Base-by-base conservation (phyloP, 192 early-diverging fungal species). In the Coemansia reversa region DNA sequence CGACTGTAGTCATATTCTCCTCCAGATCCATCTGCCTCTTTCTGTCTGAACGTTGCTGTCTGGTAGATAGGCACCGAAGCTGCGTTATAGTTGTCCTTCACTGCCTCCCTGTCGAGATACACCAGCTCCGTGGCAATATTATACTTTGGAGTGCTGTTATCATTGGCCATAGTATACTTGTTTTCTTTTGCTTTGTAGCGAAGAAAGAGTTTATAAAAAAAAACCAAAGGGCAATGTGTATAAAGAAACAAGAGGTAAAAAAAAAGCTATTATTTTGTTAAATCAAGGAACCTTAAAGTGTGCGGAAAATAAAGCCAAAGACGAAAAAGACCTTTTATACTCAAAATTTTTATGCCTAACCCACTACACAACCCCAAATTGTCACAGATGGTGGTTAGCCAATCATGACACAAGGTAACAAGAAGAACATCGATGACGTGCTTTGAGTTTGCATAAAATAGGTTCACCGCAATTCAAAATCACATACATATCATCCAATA, bases 1-100 rank as follows among this genome's bases (percentile, higher is more conserved):
- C 96, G 86, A 47, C 93, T 89, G 75, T 98, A 98, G 82, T 98
- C 96, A 70, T 92, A 98, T 55, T 94, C 92, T 42, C 72, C 66
- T 14, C 93, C 95, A 65, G 86, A 88, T 42, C 90, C 92, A 19
- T 84, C 84, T 6, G 90, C 93, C 20, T 81, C 74, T n/a, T 69
- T 72, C 74, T 96, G 94, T 81, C 95, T 97, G 81, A 98, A 98
- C 0, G 96, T 98, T 12, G 96, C 96, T 0, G 95, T 91, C 65
- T 97, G 95, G 84, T 98, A 98, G 65, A 98, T 94, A n/a, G 96
- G 96, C 50, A 94, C 88, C 7, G 92, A 93, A 22, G 91, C 85
- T 9, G 95, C 86, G 79, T 93, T 89, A 85, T 98, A 95, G 57
- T 84, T 88, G 75, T 98, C 95, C 66, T 82, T 85, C 49, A 84